Evolutionary conservation across 768 basidiomycete genomes (phyloP), one percentile per base, ranked within the genome.

Genomic region (Saitozyma sp.): DNA sequence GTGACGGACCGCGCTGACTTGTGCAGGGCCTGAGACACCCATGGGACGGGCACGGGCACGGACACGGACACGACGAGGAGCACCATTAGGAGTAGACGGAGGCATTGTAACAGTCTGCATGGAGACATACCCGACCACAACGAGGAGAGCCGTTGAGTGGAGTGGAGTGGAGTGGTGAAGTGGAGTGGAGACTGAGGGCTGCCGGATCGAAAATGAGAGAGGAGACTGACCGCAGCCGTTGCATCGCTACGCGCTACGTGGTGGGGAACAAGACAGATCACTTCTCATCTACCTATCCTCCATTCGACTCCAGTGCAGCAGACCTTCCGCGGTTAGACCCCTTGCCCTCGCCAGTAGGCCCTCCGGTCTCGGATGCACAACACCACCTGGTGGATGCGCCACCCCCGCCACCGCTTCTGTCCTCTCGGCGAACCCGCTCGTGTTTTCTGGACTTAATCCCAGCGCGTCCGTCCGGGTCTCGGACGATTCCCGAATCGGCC

Each of bases 1-100:
- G n/a, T 43, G 56, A 59, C 2, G 10, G 40, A 19, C 16, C 13
- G 16, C 41, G 58, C 70, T 77, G 54, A 61, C 49, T 11, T 29
- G 8, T 20, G 53, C 65, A 78, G 77, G 78, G 78, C 58, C 61
- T 70, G 45, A 67, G 74, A 66, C 86, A 87, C 78, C 86, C 86
- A 60, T 87, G 86, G 86, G 86, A 87, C 70, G 84, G 82, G 19
- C 86, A 86, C 62, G 84, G 83, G 3, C 83, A 84, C 64, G 82
- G 80, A 82, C 70, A 68, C 54, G 71, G 71, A 43, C 69, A 75
- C 48, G 65, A 78, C 50, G 75, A 81, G 48, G 78, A 76, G 54
- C 82, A 82, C 62, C 82, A 84, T 42, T 67, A 65, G 59, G 13
- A 14, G 13, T 53, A 53, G 13, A n/a, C 14, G 51, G 29, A 37